Base-by-base conservation (phyloP, 2,329 filamentous ascomycete species). In the Fusarium compactum region DNA sequence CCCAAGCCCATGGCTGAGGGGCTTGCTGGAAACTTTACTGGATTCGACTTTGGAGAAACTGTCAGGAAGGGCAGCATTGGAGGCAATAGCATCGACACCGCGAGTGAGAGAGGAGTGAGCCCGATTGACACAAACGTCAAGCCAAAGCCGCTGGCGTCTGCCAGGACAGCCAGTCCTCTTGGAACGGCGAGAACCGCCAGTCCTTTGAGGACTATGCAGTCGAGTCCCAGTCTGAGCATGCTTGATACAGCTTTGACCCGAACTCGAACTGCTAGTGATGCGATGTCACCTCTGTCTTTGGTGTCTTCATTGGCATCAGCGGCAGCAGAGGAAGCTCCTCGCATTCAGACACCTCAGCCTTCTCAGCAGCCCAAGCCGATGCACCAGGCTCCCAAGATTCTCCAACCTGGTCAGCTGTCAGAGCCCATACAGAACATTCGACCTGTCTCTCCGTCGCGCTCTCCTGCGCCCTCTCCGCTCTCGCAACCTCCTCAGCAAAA, bases 11-110 rank as follows among this genome's bases (percentile, higher is more conserved):
- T 75, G 56, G 65, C 69, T 11, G 80, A 81, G 40, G 79, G 80
- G 7, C 76, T 82, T 34, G 72, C 77, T 2, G 80, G 80, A 20
- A 82, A 81, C 58, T 81, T 82, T 70, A 58, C 78, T 0, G 80
- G 73, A 1, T 82, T 82, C 46, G 78, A 82, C 64, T 82, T 82
- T 72, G 80, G 80, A 16, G 78, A 78, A 5, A 70, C 50, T 25
- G 75, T 79, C 12, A 72, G 67, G 14, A 74, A 72, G 30, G 64
- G 68, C 2, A 76, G 74, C 10, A 64, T 66, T 14, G 57, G 67
- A 11, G 67, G 65, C 16, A 55, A 47, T 38, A 74, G 62, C 46
- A 32, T 60, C 55, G 71, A 72, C 16, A 61, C 68, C 9, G 47
- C 64, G 8, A 72, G 58, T 3, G 72, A 73, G 18, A 62, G 47